These are phyloP conservation scores for Hygrocybe coccinea DNA, from an alignment of 768 basidiomycete genomes.

Conservation along the genomic window DNA sequence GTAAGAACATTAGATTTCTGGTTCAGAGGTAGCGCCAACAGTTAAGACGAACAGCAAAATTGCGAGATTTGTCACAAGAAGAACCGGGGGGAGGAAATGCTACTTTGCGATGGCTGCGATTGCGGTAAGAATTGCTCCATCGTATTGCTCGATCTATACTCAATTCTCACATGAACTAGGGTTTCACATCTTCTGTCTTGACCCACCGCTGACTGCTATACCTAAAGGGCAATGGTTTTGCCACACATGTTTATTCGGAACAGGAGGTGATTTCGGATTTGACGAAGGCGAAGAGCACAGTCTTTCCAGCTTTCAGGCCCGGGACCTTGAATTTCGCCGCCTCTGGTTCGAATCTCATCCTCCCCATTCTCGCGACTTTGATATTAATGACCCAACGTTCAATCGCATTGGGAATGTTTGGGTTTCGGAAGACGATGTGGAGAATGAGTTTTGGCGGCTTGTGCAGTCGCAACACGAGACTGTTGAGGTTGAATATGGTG, in stretches of 20 bases:
- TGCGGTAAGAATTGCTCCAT: conserved; percentile 44
- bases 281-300: conserved; percentile 97
- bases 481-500: conserved; percentile 99
- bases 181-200: conserved; percentile 95
- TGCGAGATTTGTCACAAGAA: conserved; percentile 94
- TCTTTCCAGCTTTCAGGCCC: conserved; percentile 84
- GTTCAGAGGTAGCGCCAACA: conserved; percentile 25
- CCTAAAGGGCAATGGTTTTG: conserved; percentile 98
- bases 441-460: conserved; percentile 94
- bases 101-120: conserved; percentile 87
- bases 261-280: conserved; percentile 95
- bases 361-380: conserved; percentile 38
- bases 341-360: conserved; percentile 84
- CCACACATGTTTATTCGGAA: conserved; percentile 82
- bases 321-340: conserved; percentile 83
- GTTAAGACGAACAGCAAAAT: conserved; percentile 49
- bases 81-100: conserved; percentile 84
- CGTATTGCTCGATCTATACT: conserved; percentile 6
- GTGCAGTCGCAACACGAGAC: conserved; percentile 86
- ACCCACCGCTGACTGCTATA: conserved; percentile 79
- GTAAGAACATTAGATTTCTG: conserved; percentile 35
- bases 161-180: conserved; percentile 43
- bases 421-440: conserved; percentile 88
- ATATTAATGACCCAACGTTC: conserved; percentile 45
- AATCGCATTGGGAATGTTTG: conserved; percentile 53